Conservation (phyloP, 2,329 filamentous ascomycete genomes). For the Hymenoscyphus linearis region DNA sequence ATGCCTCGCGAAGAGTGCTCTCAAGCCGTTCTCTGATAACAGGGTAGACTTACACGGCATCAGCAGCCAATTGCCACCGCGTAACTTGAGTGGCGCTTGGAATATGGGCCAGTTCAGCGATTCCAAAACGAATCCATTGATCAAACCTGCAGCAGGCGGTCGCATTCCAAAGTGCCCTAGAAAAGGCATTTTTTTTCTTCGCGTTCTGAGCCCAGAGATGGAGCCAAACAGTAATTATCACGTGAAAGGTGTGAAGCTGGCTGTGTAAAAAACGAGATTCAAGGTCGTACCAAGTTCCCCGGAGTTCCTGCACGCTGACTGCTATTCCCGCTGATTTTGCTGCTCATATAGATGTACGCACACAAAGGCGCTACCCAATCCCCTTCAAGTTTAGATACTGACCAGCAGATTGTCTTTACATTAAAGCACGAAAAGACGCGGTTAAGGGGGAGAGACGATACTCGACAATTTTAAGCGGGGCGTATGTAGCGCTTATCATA, state of each 20-base stretch:
- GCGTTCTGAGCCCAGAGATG: not conserved
- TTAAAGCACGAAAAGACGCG: not conserved
- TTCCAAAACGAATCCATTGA: not conserved
- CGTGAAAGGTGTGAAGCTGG: not conserved
- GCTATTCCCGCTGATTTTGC: not conserved
- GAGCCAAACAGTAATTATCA: not conserved
- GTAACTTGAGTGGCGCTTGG: not conserved
- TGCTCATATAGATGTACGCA: slow-evolving; percentile 15
- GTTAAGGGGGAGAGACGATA: not conserved
- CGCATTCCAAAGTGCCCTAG: not conserved
- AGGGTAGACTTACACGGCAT: not conserved
- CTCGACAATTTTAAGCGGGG: not conserved
- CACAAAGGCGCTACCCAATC: slow-evolving; percentile 10
- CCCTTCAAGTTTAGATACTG: slow-evolving; percentile 4
- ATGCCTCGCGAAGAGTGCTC: not conserved
- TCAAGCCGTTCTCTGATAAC: not conserved
- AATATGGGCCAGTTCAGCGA: not conserved
- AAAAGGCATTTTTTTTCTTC: not conserved
- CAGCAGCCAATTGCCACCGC: not conserved
- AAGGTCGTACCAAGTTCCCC: not conserved
- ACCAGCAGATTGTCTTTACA: not conserved
- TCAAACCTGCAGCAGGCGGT: not conserved
- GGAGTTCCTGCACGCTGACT: slow-evolving; percentile 1
- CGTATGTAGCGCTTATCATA: not conserved
- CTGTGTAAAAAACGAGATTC: not conserved